Evolutionary conservation across 2,329 filamentous ascomycete genomes (phyloP).

Genomic region (Penicillium sp.): DNA sequence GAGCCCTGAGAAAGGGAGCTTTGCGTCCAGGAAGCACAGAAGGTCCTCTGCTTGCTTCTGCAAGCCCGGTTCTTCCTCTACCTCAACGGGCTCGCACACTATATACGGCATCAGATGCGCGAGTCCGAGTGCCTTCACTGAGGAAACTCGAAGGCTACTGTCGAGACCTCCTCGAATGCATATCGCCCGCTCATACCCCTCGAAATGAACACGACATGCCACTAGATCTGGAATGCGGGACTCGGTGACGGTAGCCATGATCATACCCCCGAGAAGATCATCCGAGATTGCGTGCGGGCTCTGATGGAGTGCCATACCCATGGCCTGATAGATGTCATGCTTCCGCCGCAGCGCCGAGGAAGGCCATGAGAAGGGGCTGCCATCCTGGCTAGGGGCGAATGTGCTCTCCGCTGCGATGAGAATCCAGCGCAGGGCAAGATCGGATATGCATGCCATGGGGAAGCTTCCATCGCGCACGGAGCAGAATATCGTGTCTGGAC

Average conservation of each 20-base stretch:
- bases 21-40: background rate
- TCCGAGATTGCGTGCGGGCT: background rate
- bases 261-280: background rate
- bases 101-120: background rate
- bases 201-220: background rate
- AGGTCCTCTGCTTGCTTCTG: background rate
- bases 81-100: background rate
- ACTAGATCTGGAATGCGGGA: background rate
- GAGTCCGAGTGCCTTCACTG: background rate
- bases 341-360: background rate
- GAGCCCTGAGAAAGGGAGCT: background rate
- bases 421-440: background rate
- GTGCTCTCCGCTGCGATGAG: background rate
- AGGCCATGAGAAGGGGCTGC: background rate
- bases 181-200: background rate
- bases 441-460: background rate
- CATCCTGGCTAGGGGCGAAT: background rate
- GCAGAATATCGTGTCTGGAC: background rate
- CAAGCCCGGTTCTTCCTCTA: background rate
- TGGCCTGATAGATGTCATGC: background rate
- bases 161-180: background rate
- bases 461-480: background rate
- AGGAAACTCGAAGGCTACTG: background rate
- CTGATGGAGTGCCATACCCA: background rate
- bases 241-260: constrained; percentile 1